Evolutionary conservation across 1,284 basidiomycete species (phyloP).

Genomic region (Tylopilus orsonianus): DNA sequence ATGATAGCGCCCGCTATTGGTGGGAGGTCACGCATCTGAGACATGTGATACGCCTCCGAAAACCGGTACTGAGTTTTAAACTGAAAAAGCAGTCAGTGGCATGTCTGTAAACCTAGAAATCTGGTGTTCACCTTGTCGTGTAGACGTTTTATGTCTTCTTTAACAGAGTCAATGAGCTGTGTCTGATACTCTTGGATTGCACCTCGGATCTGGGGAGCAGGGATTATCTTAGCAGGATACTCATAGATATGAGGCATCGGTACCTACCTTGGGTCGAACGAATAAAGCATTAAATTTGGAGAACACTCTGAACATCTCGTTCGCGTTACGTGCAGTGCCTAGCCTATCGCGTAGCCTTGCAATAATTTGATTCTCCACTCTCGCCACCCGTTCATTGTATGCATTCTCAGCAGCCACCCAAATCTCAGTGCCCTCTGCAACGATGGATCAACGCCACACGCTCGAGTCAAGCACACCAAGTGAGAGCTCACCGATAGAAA

Average conservation of each 20-base stretch:
- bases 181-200: slow-evolving; percentile 99
- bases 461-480: background rate
- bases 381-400: slow-evolving; percentile 95
- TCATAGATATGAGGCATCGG: background rate
- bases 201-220: slow-evolving; percentile 74
- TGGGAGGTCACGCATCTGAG: slow-evolving; percentile 95
- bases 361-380: slow-evolving; percentile 99
- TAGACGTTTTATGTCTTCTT: slow-evolving; percentile 93
- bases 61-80: slow-evolving; percentile 94
- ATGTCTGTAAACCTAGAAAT: slow-evolving; percentile 2
- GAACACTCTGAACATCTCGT: slow-evolving; percentile 99
- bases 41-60: slow-evolving; percentile 97
- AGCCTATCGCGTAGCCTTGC: slow-evolving; percentile 88
- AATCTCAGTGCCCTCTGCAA: slow-evolving; percentile 91
- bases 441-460: slow-evolving; percentile 5
- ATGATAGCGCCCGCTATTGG: slow-evolving; percentile 97
- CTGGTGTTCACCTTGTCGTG: slow-evolving; percentile 77
- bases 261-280: slow-evolving; percentile 89
- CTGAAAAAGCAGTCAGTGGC: slow-evolving; percentile 36
- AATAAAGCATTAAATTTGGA: slow-evolving; percentile 98
- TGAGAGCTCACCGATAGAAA: slow-evolving; percentile 67
- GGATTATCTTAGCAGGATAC: background rate
- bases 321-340: slow-evolving; percentile 95
- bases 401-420: slow-evolving; percentile 97
- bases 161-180: slow-evolving; percentile 95